Base-by-base conservation (phyloP, 768 basidiomycete species). In the Heimioporus sp. region DNA sequence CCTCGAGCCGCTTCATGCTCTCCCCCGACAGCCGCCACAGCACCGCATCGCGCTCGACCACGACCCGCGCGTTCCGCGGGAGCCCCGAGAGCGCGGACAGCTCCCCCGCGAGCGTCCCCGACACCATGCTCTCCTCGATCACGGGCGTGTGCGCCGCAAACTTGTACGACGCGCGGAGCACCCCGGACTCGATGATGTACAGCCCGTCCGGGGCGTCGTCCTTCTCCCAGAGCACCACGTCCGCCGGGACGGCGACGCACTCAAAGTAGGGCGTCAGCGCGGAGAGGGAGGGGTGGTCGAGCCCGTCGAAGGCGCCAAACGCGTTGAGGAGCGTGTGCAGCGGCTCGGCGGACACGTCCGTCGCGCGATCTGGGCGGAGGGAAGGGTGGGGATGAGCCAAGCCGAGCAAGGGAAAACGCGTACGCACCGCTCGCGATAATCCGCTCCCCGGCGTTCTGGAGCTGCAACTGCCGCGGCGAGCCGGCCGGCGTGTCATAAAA, bases 21-120 rank as follows among this genome's bases (percentile, higher is more conserved):
- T 77, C 76, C 4, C 65, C 72, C 53, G 81, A 82, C 41, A 98
- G 70, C 69, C 80, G 86, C 96, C 96, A 99, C 46, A 98, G 57
- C 13, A 86, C 80, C 8, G 82, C 85, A 9, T 83, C 77, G 5
- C 83, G 76, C 68, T 98, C 96, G 4, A 88, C 91, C 0, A 86
- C 74, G 34, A 91, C 91, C 5, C 87, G 90, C 21, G 94, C 88
- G 64, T 97, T 98, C 43, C 96, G 77, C 16, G 83, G 77, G 17
- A 86, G 76, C 19, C 83, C 83, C 10, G 93, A 85, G 12, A 99
- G 72, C 35, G 88, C 90, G 0, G 91, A 86, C 47, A 99, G 68
- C 69, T 98, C 96, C 0, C 96, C 96, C 10, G 95, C 92, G 3
- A 98, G 73, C 0, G 93, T 92, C 3, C 94, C 95, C 4, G 92